These are phyloP conservation scores for Pisolithus sp. DNA, from an alignment of 768 basidiomycete genomes.

Conservation along the genomic window DNA sequence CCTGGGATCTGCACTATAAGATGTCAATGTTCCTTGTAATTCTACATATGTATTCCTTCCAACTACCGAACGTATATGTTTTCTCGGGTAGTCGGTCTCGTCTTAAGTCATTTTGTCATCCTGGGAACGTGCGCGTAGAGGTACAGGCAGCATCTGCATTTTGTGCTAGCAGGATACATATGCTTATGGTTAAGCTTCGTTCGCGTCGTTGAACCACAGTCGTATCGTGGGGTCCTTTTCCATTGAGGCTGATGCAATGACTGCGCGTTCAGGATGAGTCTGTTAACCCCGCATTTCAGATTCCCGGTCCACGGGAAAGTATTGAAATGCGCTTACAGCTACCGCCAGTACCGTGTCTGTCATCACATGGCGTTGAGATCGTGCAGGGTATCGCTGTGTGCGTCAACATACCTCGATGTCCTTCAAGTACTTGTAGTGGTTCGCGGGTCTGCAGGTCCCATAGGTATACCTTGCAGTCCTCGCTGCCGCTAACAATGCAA, in stretches of 20 bases:
- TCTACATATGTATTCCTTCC: background rate
- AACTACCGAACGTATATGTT: no score
- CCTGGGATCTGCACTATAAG: slow-evolving; percentile 52
- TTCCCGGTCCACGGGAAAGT: background rate
- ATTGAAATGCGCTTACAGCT: slow-evolving; percentile 45
- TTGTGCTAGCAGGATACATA: no score
- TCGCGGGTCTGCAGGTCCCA: slow-evolving; percentile 86
- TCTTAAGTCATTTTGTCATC: no score
- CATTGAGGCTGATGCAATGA: slow-evolving; percentile 85
- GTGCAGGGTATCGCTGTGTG: background rate
- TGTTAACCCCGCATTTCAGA: slow-evolving; percentile 26
- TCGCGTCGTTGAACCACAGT: slow-evolving; percentile 59
- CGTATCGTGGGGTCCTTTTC: slow-evolving; percentile 84
- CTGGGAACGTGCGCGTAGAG: no score
- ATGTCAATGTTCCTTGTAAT: slow-evolving; percentile 5
- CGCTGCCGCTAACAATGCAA: slow-evolving; percentile 83
- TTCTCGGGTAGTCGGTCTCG: no score
- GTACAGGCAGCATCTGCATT: no score
- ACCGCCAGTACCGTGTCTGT: slow-evolving; percentile 68
- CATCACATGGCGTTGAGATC: background rate
- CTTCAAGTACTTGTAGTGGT: slow-evolving; percentile 67
- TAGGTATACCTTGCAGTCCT: slow-evolving; percentile 81
- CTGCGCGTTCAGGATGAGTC: slow-evolving; percentile 69
- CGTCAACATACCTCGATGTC: slow-evolving; percentile 62
- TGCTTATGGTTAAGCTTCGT: no score